Base-by-base conservation (phyloP, 2,329 filamentous ascomycete species). In the Geosmithia flava region DNA sequence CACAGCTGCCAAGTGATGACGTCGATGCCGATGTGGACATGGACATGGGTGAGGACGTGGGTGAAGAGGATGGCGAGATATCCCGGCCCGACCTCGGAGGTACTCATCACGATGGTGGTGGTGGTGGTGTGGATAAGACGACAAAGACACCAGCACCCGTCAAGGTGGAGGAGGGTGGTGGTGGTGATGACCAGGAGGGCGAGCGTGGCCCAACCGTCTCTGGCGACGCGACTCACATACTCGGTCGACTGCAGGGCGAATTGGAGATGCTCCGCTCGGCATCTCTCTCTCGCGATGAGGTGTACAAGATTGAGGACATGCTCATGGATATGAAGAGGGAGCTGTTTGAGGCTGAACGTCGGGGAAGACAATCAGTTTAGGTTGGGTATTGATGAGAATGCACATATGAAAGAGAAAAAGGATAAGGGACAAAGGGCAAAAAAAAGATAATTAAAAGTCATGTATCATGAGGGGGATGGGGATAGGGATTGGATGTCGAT, bases 291-390 rank as follows among this genome's bases (percentile, higher is more conserved):
- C 72, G 78, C 11, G 70, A 76, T 11, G 80, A 87, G 51, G 77
- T 88, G 47, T 74, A 81, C 50, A 74, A 83, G 59, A 73, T 93
- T 54, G 87, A 93, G 58, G 83, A 90, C 59, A 68, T 87, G 56
- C 72, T 93, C 59, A 87, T 90, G 68, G 84, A 91, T 61, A 78
- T 91, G 53, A 83, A 85, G 62, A 74, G 77, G 53, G 80, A 85
- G 61, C 72, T 90, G 47, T 85, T 85, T 60, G 78, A 82, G 49
- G 87, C 86, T 16, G 81, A 81, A 56, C 70, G 70, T 56, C 73
- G 84, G 52, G 74, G 76, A 39, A 63, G 73, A 50, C 53, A 20
- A 13, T 45, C 44, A 16, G 44, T 33, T 2, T 45, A 33, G 30
- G 30, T 37, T 27, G 8, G 23, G 23, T 8, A 8, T 5, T 5